Evolutionary conservation across 805 yeast species (phyloP), one percentile per base, ranked within the genome.

Genomic region (Lipomyces yamanashiensis): DNA sequence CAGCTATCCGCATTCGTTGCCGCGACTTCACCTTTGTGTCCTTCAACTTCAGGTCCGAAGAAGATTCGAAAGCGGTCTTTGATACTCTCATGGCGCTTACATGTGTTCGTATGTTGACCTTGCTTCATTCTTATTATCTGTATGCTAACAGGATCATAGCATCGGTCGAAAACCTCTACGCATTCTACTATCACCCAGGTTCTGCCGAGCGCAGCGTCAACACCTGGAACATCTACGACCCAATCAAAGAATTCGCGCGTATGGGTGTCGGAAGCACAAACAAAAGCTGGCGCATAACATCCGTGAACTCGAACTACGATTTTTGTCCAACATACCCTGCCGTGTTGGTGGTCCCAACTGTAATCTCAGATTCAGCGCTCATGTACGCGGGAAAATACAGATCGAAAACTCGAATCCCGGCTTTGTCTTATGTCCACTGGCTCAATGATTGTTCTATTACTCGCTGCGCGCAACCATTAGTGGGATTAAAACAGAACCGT

Each of bases 401-500:
- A 50, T 91, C 98, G 0, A 92, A 93, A 73, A 84, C 83, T 63
- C 78, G 99, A 67, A 83, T 95, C 5, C 98, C 98, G 0, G 88
- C 86, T 0, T 76, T 95, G 48, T 84, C 92, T 1, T 95, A 92
- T 75, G 87, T 83, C 71, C 89, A 92, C 74, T 75, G 82, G 55
- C 77, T 81, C 50, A 90, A 80, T 68, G 58, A 69, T 23, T 70
- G 95, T 71, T 83, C 95, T 0, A 91, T 95, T 17, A 87, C 95
- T 0, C 80, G 99, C 62, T 90, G 97, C 71, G 81, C 98, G 1
- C 99, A 95, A 77, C 99, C 99, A 0, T 76, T 93, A 67, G 92
- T 92, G 0, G 98, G 99, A 0, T 71, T 95, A 17, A 92, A 90
- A 63, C 96, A 92, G 73, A 85, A 87, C 68, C 78, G 98, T 54